A percentile compares a stretch with the other conserved stretches of the same genome.
These are phyloP conservation scores for Ceratobasidium sp. DNA, from an alignment of 1,284 basidiomycete genomes.

Conservation along the genomic window DNA sequence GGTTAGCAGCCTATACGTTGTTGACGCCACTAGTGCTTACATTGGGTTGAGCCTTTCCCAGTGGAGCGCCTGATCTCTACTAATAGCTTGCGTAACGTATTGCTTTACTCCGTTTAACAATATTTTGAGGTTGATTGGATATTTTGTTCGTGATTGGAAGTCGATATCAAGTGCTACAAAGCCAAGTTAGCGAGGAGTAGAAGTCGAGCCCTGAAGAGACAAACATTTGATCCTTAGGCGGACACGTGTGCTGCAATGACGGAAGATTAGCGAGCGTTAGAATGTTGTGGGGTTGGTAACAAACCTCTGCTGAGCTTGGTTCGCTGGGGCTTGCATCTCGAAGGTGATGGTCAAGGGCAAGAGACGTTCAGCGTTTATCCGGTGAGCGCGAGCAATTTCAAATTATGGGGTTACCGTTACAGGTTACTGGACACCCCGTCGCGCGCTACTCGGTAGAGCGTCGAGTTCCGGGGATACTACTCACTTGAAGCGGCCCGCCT, in stretches of 20 bases:
- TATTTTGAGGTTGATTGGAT: background rate
- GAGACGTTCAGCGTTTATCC: too few species aligned
- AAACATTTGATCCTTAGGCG: background rate
- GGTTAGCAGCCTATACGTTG: background rate
- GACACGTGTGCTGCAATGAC: background rate
- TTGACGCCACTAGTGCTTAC: background rate
- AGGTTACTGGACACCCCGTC: too few species aligned
- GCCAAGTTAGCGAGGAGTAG: background rate
- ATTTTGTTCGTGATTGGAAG: background rate
- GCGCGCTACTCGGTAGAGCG: too few species aligned
- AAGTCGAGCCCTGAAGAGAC: background rate
- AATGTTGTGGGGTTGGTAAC: background rate
- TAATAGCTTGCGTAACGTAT: background rate
- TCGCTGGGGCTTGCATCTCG: too few species aligned
- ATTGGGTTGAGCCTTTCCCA: conserved; percentile 5
- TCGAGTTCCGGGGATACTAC: too few species aligned
- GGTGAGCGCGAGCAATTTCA: too few species aligned
- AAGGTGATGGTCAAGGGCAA: too few species aligned
- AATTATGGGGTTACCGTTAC: too few species aligned
- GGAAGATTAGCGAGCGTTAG: background rate
- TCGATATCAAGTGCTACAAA: background rate
- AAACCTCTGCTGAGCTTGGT: background rate
- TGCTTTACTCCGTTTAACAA: background rate
- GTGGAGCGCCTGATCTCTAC: background rate
- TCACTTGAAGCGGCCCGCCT: too few species aligned